phyloP scores from a whole-genome alignment of 805 yeast genomes.

The Jamesozyma hellenica region DNA sequence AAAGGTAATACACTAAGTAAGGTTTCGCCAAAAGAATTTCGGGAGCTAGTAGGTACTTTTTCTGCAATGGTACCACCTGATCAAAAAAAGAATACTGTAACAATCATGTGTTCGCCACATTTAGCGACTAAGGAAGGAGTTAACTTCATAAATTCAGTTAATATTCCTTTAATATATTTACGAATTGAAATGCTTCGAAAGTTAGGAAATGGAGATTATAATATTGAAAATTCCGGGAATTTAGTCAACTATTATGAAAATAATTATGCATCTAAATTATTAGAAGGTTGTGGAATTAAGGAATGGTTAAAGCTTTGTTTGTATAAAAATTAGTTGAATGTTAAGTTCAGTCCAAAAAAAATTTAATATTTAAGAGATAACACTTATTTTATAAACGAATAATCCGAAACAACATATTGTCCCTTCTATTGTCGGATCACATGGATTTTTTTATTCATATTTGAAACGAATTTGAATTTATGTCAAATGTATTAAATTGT shows the following conservation, averaged over 20 bases:
- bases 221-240: conserved; percentile 20
- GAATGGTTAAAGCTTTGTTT: conserved; percentile 22
- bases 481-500: too few relatives aligned
- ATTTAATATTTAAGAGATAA: too few relatives aligned
- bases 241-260: conserved; percentile 27
- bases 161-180: conserved; percentile 25
- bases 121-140: conserved; percentile 24
- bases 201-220: conserved; percentile 10
- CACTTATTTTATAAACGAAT: too few relatives aligned
- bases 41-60: conserved; percentile 27
- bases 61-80: conserved; percentile 12
- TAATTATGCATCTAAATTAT: conserved; percentile 18
- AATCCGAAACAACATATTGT: too few relatives aligned
- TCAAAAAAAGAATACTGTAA: conserved; percentile 15
- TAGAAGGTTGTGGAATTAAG: conserved; percentile 20
- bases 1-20: conserved; percentile 23
- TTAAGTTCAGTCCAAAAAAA: too few relatives aligned
- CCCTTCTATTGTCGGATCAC: too few relatives aligned
- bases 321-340: conserved; percentile 3
- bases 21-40: conserved; percentile 24
- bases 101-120: conserved; percentile 28
- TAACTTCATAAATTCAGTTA: conserved; percentile 19
- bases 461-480: too few relatives aligned
- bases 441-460: too few relatives aligned
- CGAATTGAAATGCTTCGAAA: conserved; percentile 19